These are phyloP conservation scores for Aspergillus olivimuriae DNA, from an alignment of 495 filamentous ascomycete genomes.

Conservation along the genomic window DNA sequence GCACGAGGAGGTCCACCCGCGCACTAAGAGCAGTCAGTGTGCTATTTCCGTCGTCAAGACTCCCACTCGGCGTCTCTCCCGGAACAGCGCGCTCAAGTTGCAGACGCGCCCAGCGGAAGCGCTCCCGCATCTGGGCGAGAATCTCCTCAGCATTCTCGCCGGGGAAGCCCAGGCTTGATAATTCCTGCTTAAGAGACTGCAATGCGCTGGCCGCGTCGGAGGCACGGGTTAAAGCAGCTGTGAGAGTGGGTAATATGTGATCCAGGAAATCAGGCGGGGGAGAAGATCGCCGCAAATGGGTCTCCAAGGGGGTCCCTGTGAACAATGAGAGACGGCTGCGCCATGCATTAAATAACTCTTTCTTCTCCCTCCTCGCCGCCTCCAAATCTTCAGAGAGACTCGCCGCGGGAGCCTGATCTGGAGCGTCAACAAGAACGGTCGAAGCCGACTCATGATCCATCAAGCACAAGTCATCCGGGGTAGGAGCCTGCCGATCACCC, in stretches of 20 bases:
- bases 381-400: conserved; percentile 32
- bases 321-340: conserved; percentile 26
- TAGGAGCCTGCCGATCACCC: conserved; percentile 4
- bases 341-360: conserved; percentile 33
- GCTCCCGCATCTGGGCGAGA: conserved; percentile 41
- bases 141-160: conserved; percentile 42
- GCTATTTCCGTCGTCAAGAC: conserved; percentile 30
- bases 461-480: conserved; percentile 16
- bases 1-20: conserved; percentile 32
- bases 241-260: conserved; percentile 25
- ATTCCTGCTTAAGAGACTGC: conserved; percentile 31
- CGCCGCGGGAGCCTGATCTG: conserved; percentile 16
- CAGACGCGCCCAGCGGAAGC: conserved; percentile 60
- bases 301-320: conserved; percentile 26
- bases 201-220: conserved; percentile 32
- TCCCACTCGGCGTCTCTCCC: conserved; percentile 48
- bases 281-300: conserved; percentile 26
- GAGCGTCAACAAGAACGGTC: too few species aligned
- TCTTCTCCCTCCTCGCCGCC: conserved; percentile 33
- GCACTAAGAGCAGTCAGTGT: conserved; percentile 32
- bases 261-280: conserved; percentile 36
- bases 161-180: conserved; percentile 50
- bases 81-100: conserved; percentile 62
- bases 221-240: conserved; percentile 29
- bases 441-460: conserved; percentile 9